These are phyloP conservation scores for Vitis amurensis DNA, from an alignment of 164 flowering plant species.

Conservation along the genomic window DNA sequence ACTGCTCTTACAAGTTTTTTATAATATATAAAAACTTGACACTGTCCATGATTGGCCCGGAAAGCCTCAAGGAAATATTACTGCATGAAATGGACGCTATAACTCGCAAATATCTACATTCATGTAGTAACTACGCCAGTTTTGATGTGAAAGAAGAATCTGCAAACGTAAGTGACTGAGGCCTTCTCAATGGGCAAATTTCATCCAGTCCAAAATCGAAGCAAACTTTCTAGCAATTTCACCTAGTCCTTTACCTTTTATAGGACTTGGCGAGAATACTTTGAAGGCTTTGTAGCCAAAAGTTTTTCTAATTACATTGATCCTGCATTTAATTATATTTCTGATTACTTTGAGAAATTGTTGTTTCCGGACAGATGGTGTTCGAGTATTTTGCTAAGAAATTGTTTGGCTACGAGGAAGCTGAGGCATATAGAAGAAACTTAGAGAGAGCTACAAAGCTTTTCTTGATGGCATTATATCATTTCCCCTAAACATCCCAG, in stretches of 20 bases:
- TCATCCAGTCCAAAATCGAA: no score
- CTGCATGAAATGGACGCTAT: neutral
- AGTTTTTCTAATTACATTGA: neutral
- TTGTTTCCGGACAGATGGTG: neutral
- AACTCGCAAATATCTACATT: neutral
- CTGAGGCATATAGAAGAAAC: neutral
- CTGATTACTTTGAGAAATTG: neutral
- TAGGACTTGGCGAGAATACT: no score
- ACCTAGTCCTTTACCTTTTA: no score
- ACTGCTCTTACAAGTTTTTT: slow-evolving; percentile 3
- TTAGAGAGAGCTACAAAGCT: neutral
- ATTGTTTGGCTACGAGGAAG: neutral
- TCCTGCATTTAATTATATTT: neutral
- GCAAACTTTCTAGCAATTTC: no score
- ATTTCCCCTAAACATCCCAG: slow-evolving; percentile 9
- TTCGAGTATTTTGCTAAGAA: slow-evolving; percentile 1
- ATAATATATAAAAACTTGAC: neutral
- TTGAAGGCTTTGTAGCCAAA: neutral
- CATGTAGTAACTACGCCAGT: neutral
- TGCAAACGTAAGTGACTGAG: neutral
- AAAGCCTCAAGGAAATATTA: neutral
- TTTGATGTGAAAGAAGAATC: neutral
- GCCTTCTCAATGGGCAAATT: no score
- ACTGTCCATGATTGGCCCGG: neutral
- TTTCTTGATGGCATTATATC: neutral